These are phyloP conservation scores for Podochytrium sp. DNA, from an alignment of 192 early-diverging fungal species.

Conservation along the genomic window DNA sequence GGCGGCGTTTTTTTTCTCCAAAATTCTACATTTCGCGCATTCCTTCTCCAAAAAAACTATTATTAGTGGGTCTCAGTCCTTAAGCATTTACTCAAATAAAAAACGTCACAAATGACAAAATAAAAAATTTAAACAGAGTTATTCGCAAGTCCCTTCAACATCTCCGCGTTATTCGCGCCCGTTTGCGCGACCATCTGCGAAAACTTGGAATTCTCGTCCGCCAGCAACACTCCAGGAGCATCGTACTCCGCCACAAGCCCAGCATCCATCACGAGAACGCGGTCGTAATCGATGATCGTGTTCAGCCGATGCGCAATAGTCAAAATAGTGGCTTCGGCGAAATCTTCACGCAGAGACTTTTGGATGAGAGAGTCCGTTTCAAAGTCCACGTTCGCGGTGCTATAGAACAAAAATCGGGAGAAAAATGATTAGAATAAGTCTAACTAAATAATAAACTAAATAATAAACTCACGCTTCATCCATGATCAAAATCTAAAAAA, in stretches of 20 bases:
- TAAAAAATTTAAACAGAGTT: too few relatives aligned
- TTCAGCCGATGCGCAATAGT: constrained; percentile 54
- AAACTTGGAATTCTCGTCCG: constrained; percentile 34
- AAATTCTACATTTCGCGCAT: too few relatives aligned
- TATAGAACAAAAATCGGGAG: constrained; percentile 38
- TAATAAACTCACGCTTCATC: constrained; percentile 33
- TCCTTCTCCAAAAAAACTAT: too few relatives aligned
- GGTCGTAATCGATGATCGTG: constrained; percentile 44
- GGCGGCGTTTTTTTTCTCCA: too few relatives aligned
- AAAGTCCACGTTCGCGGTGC: constrained; percentile 52
- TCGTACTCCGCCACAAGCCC: constrained; percentile 85
- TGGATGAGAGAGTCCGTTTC: constrained; percentile 54
- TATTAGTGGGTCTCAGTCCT: too few relatives aligned
- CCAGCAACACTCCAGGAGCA: constrained; percentile 69
- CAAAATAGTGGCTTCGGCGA: constrained; percentile 50
- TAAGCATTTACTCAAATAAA: too few relatives aligned
- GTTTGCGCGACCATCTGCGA: constrained; percentile 45
- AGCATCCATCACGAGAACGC: constrained; percentile 62
- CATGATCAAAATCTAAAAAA: constrained; percentile 51
- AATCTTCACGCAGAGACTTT: constrained; percentile 46
- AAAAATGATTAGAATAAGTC: constrained; percentile 2
- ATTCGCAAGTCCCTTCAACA: constrained; percentile 26
- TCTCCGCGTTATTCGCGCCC: constrained; percentile 29
- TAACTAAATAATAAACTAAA: background rate
- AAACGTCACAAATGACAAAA: too few relatives aligned